phyloP scores from a whole-genome alignment of 495 filamentous ascomycete species.

The Endocarpon pusillum region DNA sequence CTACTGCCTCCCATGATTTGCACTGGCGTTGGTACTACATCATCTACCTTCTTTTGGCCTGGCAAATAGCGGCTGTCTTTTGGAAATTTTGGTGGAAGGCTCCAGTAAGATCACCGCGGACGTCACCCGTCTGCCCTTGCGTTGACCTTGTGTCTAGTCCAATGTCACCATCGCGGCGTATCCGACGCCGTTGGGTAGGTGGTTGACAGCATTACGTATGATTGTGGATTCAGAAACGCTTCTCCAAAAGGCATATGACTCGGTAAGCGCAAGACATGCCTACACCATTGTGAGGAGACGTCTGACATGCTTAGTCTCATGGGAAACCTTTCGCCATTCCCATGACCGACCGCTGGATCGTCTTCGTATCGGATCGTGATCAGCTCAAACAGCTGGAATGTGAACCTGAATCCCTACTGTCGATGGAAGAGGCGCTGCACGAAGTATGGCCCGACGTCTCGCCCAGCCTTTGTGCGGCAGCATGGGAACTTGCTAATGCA shows the following conservation, averaged over 20 bases:
- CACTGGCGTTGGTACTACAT: slow-evolving; percentile 6
- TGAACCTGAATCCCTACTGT: slow-evolving; percentile 6
- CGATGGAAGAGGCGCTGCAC: slow-evolving; percentile 7
- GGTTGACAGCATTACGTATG: slow-evolving; percentile 8
- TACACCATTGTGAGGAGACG: not conserved
- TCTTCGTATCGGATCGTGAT: slow-evolving; percentile 7
- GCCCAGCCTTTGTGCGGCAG: not conserved
- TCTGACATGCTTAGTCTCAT: slow-evolving; percentile 5
- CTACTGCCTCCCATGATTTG: not conserved
- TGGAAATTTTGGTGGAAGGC: slow-evolving; percentile 12
- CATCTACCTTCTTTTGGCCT: slow-evolving; percentile 3
- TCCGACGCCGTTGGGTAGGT: slow-evolving; percentile 8
- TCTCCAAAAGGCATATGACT: slow-evolving; percentile 10
- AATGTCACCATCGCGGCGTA: slow-evolving; percentile 8
- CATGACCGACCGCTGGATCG: slow-evolving; percentile 12
- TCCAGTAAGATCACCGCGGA: slow-evolving; percentile 1
- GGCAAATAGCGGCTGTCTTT: slow-evolving; percentile 3
- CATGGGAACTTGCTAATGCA: slow-evolving; percentile 1
- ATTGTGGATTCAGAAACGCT: slow-evolving; percentile 8
- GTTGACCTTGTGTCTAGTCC: slow-evolving; percentile 1
- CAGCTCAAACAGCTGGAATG: slow-evolving; percentile 6
- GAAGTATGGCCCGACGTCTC: slow-evolving; percentile 2
- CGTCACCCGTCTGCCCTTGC: not conserved
- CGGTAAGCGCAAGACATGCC: slow-evolving; percentile 1
- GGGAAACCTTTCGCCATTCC: slow-evolving; percentile 12